These are phyloP conservation scores for Glarea lozoyensis DNA, from an alignment of 495 filamentous ascomycete species.

Conservation along the genomic window DNA sequence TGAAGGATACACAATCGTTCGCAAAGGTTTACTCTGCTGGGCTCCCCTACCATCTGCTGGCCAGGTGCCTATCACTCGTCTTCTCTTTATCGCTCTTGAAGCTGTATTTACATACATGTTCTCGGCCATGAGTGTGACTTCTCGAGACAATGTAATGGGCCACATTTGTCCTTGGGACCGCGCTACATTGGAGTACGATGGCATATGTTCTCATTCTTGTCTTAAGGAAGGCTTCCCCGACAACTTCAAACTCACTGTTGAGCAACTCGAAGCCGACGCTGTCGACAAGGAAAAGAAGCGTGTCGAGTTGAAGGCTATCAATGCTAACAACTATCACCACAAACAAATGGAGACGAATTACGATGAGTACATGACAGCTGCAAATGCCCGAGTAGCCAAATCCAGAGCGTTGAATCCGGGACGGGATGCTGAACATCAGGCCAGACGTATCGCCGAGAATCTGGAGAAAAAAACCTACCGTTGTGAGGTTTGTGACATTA, in stretches of 20 bases:
- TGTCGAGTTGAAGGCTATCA: neutral
- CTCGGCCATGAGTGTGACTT: constrained; percentile 7
- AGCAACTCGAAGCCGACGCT: constrained; percentile 6
- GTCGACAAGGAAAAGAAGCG: neutral
- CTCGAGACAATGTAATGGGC: constrained; percentile 7
- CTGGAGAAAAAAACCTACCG: neutral
- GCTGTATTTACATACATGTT: constrained; percentile 10
- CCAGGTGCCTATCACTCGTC: neutral
- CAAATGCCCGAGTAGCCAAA: neutral
- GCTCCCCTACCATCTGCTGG: constrained; percentile 2
- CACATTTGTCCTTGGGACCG: constrained; percentile 9
- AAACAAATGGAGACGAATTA: neutral
- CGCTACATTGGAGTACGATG: constrained; percentile 5
- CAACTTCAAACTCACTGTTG: constrained; percentile 1
- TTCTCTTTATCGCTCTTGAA: constrained; percentile 12
- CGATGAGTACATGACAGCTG: neutral
- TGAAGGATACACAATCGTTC: constrained; percentile 5
- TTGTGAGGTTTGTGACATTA: neutral
- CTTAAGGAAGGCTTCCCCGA: constrained; percentile 2
- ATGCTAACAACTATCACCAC: neutral
- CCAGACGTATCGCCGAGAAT: neutral
- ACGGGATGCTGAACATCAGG: too few relatives aligned
- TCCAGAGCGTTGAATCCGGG: too few relatives aligned
- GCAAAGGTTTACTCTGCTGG: constrained; percentile 14
- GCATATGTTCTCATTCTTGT: constrained; percentile 8